Evolutionary conservation across 352 stramenopile species (phyloP), one percentile per base, ranked within the genome.

Genomic region (Poterioochromonas sp.): DNA sequence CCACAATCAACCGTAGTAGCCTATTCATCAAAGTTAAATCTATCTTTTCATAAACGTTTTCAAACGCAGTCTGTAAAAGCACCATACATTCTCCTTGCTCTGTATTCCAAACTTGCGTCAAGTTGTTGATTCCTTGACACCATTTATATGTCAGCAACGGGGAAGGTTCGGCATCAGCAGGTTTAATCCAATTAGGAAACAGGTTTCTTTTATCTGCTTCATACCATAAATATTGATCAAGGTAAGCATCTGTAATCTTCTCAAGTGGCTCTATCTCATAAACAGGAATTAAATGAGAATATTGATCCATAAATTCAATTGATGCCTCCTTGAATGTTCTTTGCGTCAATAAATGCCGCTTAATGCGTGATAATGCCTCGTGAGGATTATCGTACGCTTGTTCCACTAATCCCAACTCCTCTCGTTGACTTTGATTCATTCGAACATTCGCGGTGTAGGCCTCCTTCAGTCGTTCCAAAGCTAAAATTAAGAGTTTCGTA

Each of bases 181-280:
- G 96, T 43, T 99, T 99, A 76, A 99, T 95, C 96, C 96, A 99
- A 82, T 92, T 97, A 20, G 96, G 96, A 83, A 99, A 99, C n/a
- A 99, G 84, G 80, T 98, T 92, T 1, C 96, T 92, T 84, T 99
- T 99, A 86, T 99, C 95, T 22, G 94, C 95, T 87, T 99, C 96
- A 84, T 99, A 99, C 96, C 96, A 99, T 79, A 99, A 84, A 80
- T 99, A 99, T 86, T 99, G 96, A 82, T 99, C 96, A 69, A 99
- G 87, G 77, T 98, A 99, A 2, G 95, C 94, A 83, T 99, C 96
- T 0, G 96, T 99, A 81, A 99, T 99, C 86, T 99, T 99, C 86
- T 99, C 96, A 39, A 99, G 85, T 26, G 96, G 95, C 82, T 99
- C 95, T 79, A 99, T 97, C 68, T 98, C 94, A 86, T 99, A 99